phyloP scores from a whole-genome alignment of 2,329 filamentous ascomycete genomes.

The Xylariomycetidae sp. region DNA sequence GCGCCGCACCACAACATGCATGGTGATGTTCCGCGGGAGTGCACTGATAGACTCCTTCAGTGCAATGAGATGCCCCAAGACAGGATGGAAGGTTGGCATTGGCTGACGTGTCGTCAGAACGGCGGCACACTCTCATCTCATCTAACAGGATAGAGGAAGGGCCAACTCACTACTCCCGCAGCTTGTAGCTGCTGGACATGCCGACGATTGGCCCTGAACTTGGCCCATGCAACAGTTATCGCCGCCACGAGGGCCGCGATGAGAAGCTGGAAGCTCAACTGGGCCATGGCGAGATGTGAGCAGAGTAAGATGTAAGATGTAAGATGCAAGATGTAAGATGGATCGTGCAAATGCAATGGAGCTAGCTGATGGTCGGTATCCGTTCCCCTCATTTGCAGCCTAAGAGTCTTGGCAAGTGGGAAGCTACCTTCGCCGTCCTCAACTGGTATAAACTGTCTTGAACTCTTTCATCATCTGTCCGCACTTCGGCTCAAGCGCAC shows the following conservation, averaged over 20 bases:
- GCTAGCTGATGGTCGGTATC: too few species aligned
- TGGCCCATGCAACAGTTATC: constrained; percentile 1
- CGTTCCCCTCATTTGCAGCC: too few species aligned
- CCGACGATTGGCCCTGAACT: constrained; percentile 2
- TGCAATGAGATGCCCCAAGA: constrained; percentile 13
- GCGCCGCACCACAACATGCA: constrained; percentile 13
- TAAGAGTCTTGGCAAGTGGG: too few species aligned
- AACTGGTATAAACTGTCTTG: too few species aligned
- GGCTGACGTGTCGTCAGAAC: constrained; percentile 6
- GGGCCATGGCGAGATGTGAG: constrained; percentile 4
- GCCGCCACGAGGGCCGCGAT: not conserved
- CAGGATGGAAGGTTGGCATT: constrained; percentile 11
- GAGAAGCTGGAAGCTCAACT: not conserved
- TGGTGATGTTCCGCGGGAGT: constrained; percentile 8
- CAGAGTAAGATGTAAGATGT: too few species aligned
- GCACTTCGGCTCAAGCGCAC: too few species aligned
- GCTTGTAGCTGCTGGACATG: constrained; percentile 7
- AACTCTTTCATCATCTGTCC: too few species aligned
- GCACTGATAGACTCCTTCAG: constrained; percentile 9
- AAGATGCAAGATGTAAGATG: too few species aligned
- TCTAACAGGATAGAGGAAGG: not conserved
- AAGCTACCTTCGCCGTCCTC: too few species aligned
- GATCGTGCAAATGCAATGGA: too few species aligned
- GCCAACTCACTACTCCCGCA: constrained; percentile 2
- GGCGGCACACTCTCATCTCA: too few species aligned